These are phyloP conservation scores for Penicillium nordicum DNA, from an alignment of 2,329 filamentous ascomycete genomes.

Conservation along the genomic window DNA sequence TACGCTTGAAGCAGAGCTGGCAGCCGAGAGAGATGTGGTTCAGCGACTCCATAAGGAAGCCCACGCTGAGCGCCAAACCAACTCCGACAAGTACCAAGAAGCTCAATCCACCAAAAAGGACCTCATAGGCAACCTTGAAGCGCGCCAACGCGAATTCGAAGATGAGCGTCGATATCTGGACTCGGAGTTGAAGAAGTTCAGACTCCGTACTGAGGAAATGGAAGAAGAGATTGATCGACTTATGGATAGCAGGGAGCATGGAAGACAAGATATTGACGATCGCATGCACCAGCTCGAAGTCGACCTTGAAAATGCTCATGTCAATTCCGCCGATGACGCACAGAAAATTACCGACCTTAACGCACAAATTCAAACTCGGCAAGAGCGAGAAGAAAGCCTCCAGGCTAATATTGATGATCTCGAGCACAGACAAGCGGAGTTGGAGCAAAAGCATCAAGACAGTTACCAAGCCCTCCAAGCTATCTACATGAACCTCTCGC, in stretches of 20 bases:
- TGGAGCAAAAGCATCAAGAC: slow-evolving; percentile 52
- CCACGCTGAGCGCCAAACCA: slow-evolving; percentile 55
- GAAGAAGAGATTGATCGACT: slow-evolving; percentile 90
- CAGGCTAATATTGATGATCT: slow-evolving; percentile 46
- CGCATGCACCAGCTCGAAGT: slow-evolving; percentile 65
- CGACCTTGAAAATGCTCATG: slow-evolving; percentile 63
- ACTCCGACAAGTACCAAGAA: slow-evolving; percentile 71
- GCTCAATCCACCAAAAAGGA: slow-evolving; percentile 90
- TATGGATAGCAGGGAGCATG: slow-evolving; percentile 77
- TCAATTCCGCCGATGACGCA: slow-evolving; percentile 46
- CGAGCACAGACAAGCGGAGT: slow-evolving; percentile 50
- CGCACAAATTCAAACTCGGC: slow-evolving; percentile 53
- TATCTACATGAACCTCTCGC: slow-evolving; percentile 58
- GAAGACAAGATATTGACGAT: slow-evolving; percentile 67
- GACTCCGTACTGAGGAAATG: slow-evolving; percentile 75
- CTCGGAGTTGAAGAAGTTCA: slow-evolving; percentile 71
- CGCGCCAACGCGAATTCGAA: slow-evolving; percentile 82
- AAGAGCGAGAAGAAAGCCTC: slow-evolving; percentile 47
- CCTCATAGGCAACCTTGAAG: slow-evolving; percentile 90
- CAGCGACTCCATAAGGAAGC: slow-evolving; percentile 68
- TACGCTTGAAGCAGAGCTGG: slow-evolving; percentile 73
- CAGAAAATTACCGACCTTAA: slow-evolving; percentile 47
- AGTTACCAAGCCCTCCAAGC: slow-evolving; percentile 57
- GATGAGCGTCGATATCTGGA: slow-evolving; percentile 81
- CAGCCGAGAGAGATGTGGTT: slow-evolving; percentile 66